phyloP scores from a whole-genome alignment of 352 stramenopile genomes.

The Phytophthora capsici region DNA sequence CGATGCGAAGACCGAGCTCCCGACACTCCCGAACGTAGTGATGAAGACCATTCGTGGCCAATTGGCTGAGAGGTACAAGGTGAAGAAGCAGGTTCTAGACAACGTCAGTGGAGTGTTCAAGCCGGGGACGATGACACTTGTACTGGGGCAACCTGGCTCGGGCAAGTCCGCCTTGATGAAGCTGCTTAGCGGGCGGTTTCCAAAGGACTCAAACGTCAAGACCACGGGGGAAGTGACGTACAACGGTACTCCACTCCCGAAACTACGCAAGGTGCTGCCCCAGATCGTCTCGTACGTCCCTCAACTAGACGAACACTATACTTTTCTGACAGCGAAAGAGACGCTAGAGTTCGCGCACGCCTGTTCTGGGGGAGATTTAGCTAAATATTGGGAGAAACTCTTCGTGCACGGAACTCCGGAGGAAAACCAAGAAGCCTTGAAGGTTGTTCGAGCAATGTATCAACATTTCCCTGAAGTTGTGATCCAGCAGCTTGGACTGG shows the following conservation, averaged over 20 bases:
- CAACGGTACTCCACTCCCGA: constrained; percentile 1
- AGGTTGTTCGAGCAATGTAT: constrained; percentile 16
- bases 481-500: constrained; percentile 21
- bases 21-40: constrained; percentile 10
- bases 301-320: constrained; percentile 18
- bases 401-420: constrained; percentile 5
- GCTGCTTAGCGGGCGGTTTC: constrained; percentile 21
- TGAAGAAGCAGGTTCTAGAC: constrained; percentile 13
- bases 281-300: constrained; percentile 25
- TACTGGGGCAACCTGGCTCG: constrained; percentile 22
- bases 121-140: constrained; percentile 14
- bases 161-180: constrained; percentile 33
- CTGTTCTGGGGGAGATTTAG: constrained; percentile 15
- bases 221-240: constrained; percentile 22
- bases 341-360: constrained; percentile 23
- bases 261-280: constrained; percentile 5
- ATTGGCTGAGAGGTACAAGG: not conserved
- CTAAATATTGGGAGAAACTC: constrained; percentile 4
- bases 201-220: constrained; percentile 7
- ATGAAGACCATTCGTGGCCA: constrained; percentile 3
- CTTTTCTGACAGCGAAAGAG: constrained; percentile 16
- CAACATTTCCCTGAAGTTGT: constrained; percentile 15
- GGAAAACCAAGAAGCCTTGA: constrained; percentile 18
- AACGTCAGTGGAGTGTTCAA: constrained; percentile 23
- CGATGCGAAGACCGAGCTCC: constrained; percentile 10